A percentile compares a stretch with the other conserved stretches of the same genome.
Evolutionary conservation across 129 eudicot genomes (phyloP).

Genomic region (carrot (Daucus carota)): DH1_v3.0 NC_030381.2:51334501-51335000

Average conservation of each 20-base stretch:
- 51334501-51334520: conserved; percentile 8
- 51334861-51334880: not conserved
- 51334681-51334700: not conserved
- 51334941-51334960: not conserved
- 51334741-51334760: not conserved
- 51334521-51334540: not conserved
- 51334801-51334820: not conserved
- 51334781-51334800: not conserved
- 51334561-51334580: not conserved
- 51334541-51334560: not conserved
- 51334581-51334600: not conserved
- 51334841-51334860: too few relatives aligned
- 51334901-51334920: not conserved
- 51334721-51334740: not conserved
- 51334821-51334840: too few relatives aligned
- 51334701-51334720: too few relatives aligned
- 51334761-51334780: not conserved
- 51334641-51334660: not conserved
- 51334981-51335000: not conserved
- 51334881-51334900: not conserved
- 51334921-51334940: not conserved
- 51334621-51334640: not conserved
- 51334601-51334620: not conserved
- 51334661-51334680: not conserved
- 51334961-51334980: not conserved